A percentile compares a stretch with the other conserved stretches of the same genome.
Evolutionary conservation across 176 grass and related monocot genomes (phyloP).

Genomic region (Zea mays): Zm-B73-REFERENCE-NAM-5.0 NC_050096.1:98013001-98013500

Average conservation of each 20-base stretch:
- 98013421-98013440: constrained; percentile 67
- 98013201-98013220: constrained; percentile 46
- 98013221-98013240: constrained; percentile 54
- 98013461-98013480: constrained; percentile 57
- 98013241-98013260: constrained; percentile 63
- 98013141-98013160: constrained; percentile 51
- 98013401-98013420: constrained; percentile 86
- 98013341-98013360: background rate
- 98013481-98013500: constrained; percentile 56
- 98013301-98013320: constrained; percentile 59
- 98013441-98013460: constrained; percentile 51
- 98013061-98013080: constrained; percentile 48
- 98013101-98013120: constrained; percentile 32
- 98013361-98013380: constrained; percentile 40
- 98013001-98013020: constrained; percentile 23
- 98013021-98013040: constrained; percentile 39
- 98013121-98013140: background rate
- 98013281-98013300: constrained; percentile 75
- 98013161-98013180: constrained; percentile 54
- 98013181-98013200: constrained; percentile 53
- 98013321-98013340: constrained; percentile 43
- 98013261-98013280: constrained; percentile 78
- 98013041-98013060: constrained; percentile 47
- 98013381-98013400: constrained; percentile 69
- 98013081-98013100: background rate